Conservation (phyloP, 1,139 yeast species). For the Nakaseomyces nivariensis region DNA sequence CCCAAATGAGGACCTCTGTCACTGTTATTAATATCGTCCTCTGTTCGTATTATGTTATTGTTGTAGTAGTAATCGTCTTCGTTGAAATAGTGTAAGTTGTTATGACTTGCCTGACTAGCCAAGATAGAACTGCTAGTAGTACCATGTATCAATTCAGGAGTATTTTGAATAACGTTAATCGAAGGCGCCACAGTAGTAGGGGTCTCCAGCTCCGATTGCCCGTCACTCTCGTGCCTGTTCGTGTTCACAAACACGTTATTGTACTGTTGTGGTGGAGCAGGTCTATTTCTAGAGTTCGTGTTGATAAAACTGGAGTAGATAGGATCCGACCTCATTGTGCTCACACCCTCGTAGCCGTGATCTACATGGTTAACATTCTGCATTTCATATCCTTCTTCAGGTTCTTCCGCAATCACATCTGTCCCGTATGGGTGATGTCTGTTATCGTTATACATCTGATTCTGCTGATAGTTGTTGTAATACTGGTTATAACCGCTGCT, state of each 20-base stretch:
- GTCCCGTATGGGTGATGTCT: slow-evolving; percentile 1
- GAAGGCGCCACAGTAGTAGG: slow-evolving; percentile 9
- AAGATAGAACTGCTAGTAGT: background rate
- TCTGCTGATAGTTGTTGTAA: background rate
- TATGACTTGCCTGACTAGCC: slow-evolving; percentile 4
- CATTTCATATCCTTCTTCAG: background rate
- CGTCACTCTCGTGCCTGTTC: background rate
- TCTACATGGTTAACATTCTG: background rate
- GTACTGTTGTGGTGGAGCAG: background rate
- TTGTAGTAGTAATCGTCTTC: slow-evolving; percentile 12
- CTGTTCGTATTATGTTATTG: background rate
- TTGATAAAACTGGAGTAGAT: background rate
- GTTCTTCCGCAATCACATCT: background rate
- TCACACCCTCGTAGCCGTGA: slow-evolving; percentile 1
- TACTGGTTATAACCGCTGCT: background rate
- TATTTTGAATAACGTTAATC: slow-evolving; percentile 16
- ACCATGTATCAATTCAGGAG: slow-evolving; percentile 11
- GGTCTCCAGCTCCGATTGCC: slow-evolving; percentile 1
- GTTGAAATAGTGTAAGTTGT: slow-evolving; percentile 9
- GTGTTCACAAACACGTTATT: background rate
- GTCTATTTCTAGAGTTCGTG: background rate
- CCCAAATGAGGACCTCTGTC: background rate
- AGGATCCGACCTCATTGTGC: slow-evolving; percentile 1
- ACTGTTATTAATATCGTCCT: slow-evolving; percentile 3
- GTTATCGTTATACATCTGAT: background rate